phyloP scores from a whole-genome alignment of 169 alveolate species.

The Condylostoma magnum region DNA sequence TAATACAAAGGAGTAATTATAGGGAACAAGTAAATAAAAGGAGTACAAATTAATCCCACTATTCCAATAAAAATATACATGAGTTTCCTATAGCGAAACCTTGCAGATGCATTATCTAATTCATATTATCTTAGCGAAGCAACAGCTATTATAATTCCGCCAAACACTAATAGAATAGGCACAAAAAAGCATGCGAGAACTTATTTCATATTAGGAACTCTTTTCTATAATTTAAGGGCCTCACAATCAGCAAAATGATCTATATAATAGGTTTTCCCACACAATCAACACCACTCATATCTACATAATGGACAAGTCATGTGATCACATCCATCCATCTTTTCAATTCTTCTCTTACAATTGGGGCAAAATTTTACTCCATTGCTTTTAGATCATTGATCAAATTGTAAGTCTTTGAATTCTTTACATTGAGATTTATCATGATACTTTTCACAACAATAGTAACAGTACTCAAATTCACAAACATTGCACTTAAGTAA shows the following conservation, averaged over 20 bases:
- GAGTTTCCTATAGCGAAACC: too few relatives aligned
- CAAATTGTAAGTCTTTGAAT: slow-evolving; percentile 2
- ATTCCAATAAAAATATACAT: too few relatives aligned
- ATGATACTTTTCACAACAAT: slow-evolving; percentile 32
- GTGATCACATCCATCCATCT: slow-evolving; percentile 38
- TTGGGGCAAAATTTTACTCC: slow-evolving; percentile 37
- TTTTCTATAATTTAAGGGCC: slow-evolving; percentile 8
- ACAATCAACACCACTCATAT: slow-evolving; percentile 42
- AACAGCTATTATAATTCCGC: too few relatives aligned
- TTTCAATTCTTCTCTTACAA: slow-evolving; percentile 34
- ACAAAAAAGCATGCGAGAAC: background rate
- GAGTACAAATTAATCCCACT: too few relatives aligned
- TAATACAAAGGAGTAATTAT: too few relatives aligned
- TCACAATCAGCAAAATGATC: slow-evolving; percentile 33
- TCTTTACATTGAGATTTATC: slow-evolving; percentile 4
- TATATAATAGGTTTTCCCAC: background rate
- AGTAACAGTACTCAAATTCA: slow-evolving; percentile 22
- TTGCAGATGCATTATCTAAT: too few relatives aligned
- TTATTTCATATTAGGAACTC: background rate
- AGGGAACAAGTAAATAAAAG: too few relatives aligned
- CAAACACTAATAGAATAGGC: background rate
- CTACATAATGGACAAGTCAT: slow-evolving; percentile 36
- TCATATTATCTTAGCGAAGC: too few relatives aligned
- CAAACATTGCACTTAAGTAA: slow-evolving; percentile 24
- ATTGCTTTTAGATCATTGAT: background rate